Percentiles rank a stretch among this genome's conserved stretches.
Conservation (phyloP, 345 rosid genomes). For the Cochlearia excelsa region DNA sequence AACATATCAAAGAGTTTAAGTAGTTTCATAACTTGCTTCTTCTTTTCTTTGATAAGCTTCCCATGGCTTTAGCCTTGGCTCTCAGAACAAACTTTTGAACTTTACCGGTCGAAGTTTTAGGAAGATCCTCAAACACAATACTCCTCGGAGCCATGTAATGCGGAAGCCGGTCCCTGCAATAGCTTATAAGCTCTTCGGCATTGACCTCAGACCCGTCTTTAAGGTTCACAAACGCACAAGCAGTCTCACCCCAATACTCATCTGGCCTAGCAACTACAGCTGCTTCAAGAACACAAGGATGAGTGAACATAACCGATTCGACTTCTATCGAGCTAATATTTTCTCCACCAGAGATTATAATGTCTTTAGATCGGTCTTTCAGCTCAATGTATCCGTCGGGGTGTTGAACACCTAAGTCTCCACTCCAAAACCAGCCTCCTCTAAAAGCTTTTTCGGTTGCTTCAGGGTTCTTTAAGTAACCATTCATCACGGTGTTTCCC, state of each 20-base stretch:
- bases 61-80: slow-evolving; percentile 62
- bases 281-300: slow-evolving; percentile 66
- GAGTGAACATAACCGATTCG: slow-evolving; percentile 58
- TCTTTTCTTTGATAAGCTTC: slow-evolving; percentile 51
- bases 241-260: slow-evolving; percentile 73
- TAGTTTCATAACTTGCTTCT: slow-evolving; percentile 53
- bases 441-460: slow-evolving; percentile 62
- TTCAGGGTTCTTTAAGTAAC: slow-evolving; percentile 57
- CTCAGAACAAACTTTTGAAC: slow-evolving; percentile 58
- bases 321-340: slow-evolving; percentile 72
- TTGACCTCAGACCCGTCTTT: slow-evolving; percentile 46
- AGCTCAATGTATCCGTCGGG: slow-evolving; percentile 69
- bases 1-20: background rate
- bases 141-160: slow-evolving; percentile 69
- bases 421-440: slow-evolving; percentile 73
- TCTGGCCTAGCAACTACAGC: slow-evolving; percentile 78
- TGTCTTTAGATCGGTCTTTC: slow-evolving; percentile 73
- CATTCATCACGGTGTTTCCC: slow-evolving; percentile 82
- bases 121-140: slow-evolving; percentile 63
- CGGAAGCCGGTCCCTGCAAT: slow-evolving; percentile 52
- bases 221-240: slow-evolving; percentile 70
- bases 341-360: slow-evolving; percentile 34
- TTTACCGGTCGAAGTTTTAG: slow-evolving; percentile 76
- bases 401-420: slow-evolving; percentile 71
- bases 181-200: slow-evolving; percentile 50